Base-by-base conservation (phyloP, 208 protist genomes). In the Leishmania aethiopica region DNA sequence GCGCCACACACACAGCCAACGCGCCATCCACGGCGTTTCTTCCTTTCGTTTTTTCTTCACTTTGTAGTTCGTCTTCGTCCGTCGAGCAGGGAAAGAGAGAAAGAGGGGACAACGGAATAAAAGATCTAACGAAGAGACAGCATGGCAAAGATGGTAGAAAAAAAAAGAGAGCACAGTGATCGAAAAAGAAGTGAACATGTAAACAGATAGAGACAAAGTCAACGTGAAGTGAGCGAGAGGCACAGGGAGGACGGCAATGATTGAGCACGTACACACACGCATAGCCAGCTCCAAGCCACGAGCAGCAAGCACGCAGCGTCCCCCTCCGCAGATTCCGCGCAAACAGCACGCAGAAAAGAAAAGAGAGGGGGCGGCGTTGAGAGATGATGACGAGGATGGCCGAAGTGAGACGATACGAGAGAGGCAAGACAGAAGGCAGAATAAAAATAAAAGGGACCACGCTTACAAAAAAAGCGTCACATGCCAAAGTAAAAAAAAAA, bases 101-200 rank as follows among this genome's bases (percentile, higher is more conserved):
- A 57, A 69, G 51, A 62, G 35, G 25, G 40, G 53, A 57, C 22
- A 75, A 32, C 47, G 6, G n/a, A 45, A 76, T 37, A 22, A 59
- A 22, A 22, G 4, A 42, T 37, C 3, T n/a, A 62, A 42, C 51
- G 17, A 64, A 77, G 32, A 45, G 40, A 69, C 22, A 69, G n/a
- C 35, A 78, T 22, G 59, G 37, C 25, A 78, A 78, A 40, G 13
- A 25, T 51, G 57, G 10, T 51, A 40, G 47, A 69, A 25, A 40
- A 66, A 32, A 32, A 77, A 49, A 37, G 17, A 77, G n/a, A 45
- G 53, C 73, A 77, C 73, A 77, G 19, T 7, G 47, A 60, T n/a
- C 17, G 7, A 40, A 11, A 42, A 59, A 57, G 17, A 28, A 77
- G 32, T 1, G 8, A 55, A 40, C 42, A 75, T 25, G 2, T 25